Base-by-base conservation (phyloP, 208 protist species). In the Acanthamoeba sp. region DNA sequence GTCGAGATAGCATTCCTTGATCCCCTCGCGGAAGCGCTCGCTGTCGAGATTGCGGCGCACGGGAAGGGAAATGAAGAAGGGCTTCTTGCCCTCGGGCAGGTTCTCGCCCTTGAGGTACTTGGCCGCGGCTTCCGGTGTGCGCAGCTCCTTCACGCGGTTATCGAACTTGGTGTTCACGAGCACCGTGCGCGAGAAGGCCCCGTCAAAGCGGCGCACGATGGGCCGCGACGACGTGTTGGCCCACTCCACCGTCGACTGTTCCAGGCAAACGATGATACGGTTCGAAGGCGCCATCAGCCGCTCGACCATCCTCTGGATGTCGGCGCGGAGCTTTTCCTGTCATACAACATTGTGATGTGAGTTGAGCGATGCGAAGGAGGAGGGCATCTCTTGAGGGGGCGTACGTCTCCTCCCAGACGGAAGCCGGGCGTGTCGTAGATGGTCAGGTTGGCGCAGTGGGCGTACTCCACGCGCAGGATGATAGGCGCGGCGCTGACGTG, bases 231-330 rank as follows among this genome's bases (percentile, higher is more conserved):
- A 93, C 38, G 96, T 96, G 69, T 97, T 97, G 14, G 93, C 95
- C 95, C 95, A 96, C 78, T 97, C 96, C 2, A 97, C 96, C 57
- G 96, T 97, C 6, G 95, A 96, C 57, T 97, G 96, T 52, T 97
- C 96, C 0, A 97, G 42, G 69, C 95, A 97, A 57, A 97, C 87
- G 78, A 97, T 96, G 20, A 97, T 96, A 34, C 96, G 24, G 50
- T 97, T 84, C 62, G 93, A 82, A n/a, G 95, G 96, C 64, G 82
- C 66, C 24, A 97, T 96, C 1, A 96, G 48, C n/a, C 91, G 66
- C 42, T 92, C 71, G 38, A 95, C 76, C 76, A 87, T 87, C 27
- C 69, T 29, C 36, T 94, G 52, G 76, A 94, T 88, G 27, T 88
- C 73, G 50, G 45, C 78, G 2, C 78, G 78, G 12, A 88, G 48